Base-by-base conservation (phyloP, 495 filamentous ascomycete genomes). In the Neurospora hispaniola region DNA sequence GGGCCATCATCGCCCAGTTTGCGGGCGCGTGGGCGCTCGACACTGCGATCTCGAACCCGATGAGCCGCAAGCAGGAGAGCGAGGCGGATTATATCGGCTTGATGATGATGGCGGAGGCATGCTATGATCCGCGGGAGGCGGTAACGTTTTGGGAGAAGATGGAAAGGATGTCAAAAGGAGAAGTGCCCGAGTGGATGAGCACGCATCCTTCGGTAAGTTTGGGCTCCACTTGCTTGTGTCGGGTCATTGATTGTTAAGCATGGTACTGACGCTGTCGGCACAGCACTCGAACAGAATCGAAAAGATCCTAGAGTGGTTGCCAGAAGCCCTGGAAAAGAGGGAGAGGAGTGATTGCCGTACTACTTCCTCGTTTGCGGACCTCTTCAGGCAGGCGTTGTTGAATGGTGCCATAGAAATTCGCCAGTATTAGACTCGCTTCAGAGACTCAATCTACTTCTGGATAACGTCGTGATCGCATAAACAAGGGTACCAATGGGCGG, bases 81-180 rank as follows among this genome's bases (percentile, higher is more conserved):
- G 89, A 93, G 80, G 95, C 95, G 1, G 95, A 98, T 81, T 91
- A 93, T 74, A 96, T 98, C 62, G 95, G 95, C 7, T 78, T 97
- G 72, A 91, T 89, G 84, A 86, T 89, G 82, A 88, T 89, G 84
- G 82, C 83, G 18, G 80, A 85, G 80, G 83, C 81, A 68, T 86
- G 83, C 71, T 97, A 92, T 78, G 86, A 96, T 74, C 95, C 94
- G 0, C 79, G 84, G 20, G 91, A 89, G 48, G 94, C 94, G 4
- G 84, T 91, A 11, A 82, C 76, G 31, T 82, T 97, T 79, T 98
- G 94, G 94, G 77, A 82, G 74, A 84, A 91, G 20, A 96, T 97
- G 93, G 88, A 92, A 70, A 86, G 71, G 82, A 82, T 38, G 81
- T 89, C 68, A 80, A 89, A 76, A 73, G 82, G 89, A 75, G 75